Evolutionary conservation across 2,329 filamentous ascomycete genomes (phyloP).

Genomic region (Pezicula rhizophila): DNA sequence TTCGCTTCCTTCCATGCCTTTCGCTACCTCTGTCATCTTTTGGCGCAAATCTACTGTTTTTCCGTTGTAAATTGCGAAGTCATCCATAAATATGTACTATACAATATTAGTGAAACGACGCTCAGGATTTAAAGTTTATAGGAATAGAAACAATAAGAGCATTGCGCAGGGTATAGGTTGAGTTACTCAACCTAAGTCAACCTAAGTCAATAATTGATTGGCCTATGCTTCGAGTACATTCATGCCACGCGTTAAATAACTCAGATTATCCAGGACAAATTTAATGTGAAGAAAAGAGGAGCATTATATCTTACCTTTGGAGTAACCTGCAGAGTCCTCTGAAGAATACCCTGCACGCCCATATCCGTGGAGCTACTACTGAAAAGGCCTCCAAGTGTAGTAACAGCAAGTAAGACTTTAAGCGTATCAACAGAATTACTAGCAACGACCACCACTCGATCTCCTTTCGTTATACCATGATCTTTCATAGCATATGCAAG

Average conservation of each 20-base stretch:
- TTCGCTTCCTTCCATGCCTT: conserved; percentile 52
- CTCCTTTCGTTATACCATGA: conserved; percentile 62
- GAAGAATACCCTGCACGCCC: conserved; percentile 71
- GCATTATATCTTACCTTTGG: conserved; percentile 46
- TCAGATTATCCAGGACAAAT: too few species aligned
- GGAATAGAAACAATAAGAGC: too few species aligned
- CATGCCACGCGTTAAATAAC: neutral
- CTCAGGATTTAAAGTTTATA: neutral
- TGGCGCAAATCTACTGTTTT: conserved; percentile 63
- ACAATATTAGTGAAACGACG: conserved; percentile 2
- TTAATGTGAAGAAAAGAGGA: neutral
- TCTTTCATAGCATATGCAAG: conserved; percentile 62
- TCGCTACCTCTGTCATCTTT: conserved; percentile 63
- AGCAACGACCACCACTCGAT: conserved; percentile 69
- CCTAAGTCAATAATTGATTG: too few species aligned
- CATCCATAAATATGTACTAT: conserved; percentile 75
- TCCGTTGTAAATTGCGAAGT: conserved; percentile 73
- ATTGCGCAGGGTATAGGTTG: too few species aligned
- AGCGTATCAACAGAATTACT: conserved; percentile 72
- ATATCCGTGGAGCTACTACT: conserved; percentile 76
- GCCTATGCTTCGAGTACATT: neutral
- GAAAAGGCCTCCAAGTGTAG: conserved; percentile 69
- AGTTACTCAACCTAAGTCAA: too few species aligned
- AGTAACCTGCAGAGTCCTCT: conserved; percentile 67
- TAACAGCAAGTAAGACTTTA: conserved; percentile 62